These are phyloP conservation scores for Leonotis leonurus DNA, from an alignment of 257 asterid species.

Conservation along the genomic window DNA sequence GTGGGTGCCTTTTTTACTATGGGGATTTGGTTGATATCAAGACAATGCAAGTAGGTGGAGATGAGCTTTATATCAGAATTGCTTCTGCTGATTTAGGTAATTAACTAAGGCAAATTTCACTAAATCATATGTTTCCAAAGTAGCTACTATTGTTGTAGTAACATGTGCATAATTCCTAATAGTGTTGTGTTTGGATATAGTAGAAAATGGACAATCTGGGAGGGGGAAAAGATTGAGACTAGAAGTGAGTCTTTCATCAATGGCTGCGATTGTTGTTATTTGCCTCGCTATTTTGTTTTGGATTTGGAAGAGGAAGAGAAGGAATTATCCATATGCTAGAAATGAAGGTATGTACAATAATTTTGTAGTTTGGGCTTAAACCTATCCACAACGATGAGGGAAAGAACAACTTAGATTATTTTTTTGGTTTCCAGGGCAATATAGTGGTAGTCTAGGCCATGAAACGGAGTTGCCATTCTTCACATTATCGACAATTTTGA, in stretches of 20 bases:
- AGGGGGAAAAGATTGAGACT: background rate
- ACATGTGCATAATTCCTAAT: no score
- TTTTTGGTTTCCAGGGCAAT: background rate
- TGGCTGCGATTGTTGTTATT: background rate
- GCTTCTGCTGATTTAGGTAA: background rate
- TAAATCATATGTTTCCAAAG: no score
- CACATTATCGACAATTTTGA: background rate
- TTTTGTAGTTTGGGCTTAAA: background rate
- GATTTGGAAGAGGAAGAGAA: background rate
- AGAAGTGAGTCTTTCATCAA: background rate
- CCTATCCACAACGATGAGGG: background rate
- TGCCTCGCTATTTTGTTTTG: background rate
- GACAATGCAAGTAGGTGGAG: background rate
- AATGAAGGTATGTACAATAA: background rate
- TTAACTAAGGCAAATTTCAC: no score
- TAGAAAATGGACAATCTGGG: background rate
- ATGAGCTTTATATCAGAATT: background rate
- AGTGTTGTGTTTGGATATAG: background rate
- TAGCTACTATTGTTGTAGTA: no score
- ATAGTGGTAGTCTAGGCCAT: background rate
- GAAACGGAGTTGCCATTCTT: slow-evolving; percentile 4
- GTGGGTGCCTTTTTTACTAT: background rate
- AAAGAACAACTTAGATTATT: background rate
- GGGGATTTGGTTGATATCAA: background rate
- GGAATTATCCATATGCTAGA: background rate